phyloP scores from a whole-genome alignment of 1,284 basidiomycete genomes.

The Xerocomus cyaneibrunnescens region DNA sequence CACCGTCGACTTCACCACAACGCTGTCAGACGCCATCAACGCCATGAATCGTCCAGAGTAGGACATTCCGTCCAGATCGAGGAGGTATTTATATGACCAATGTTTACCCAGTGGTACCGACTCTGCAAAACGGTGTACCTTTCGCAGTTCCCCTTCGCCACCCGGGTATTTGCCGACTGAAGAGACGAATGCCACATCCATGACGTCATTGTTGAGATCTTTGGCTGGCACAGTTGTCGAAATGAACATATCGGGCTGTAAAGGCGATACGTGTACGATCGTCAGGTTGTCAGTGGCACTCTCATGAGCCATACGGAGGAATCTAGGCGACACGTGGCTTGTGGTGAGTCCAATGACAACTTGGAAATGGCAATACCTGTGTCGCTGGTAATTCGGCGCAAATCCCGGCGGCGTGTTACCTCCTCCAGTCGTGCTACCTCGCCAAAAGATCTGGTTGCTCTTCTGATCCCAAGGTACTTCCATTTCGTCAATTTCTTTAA shows the following conservation, averaged over 20 bases:
- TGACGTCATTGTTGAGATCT: constrained; percentile 74
- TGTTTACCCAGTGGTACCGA: constrained; percentile 80
- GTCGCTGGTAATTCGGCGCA: constrained; percentile 82
- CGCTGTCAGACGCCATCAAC: constrained; percentile 84
- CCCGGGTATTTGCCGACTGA: too few species aligned
- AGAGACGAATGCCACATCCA: constrained; percentile 90
- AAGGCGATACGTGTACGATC: constrained; percentile 75
- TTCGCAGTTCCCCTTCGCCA: constrained; percentile 69
- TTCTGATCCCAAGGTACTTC: too few species aligned
- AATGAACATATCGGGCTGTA: constrained; percentile 56
- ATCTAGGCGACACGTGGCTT: constrained; percentile 41
- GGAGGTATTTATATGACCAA: too few species aligned
- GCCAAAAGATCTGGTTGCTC: constrained; percentile 73
- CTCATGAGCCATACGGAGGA: constrained; percentile 78
- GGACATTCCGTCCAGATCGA: too few species aligned
- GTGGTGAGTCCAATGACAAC: not conserved
- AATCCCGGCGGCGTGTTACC: constrained; percentile 87
- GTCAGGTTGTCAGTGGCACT: constrained; percentile 56
- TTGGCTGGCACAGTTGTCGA: constrained; percentile 61
- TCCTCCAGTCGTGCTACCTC: constrained; percentile 90
- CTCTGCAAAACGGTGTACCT: constrained; percentile 72
- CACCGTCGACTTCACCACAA: constrained; percentile 86
- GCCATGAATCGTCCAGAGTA: constrained; percentile 88
- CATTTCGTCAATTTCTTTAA: constrained; percentile 72
- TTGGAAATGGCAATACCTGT: constrained; percentile 52